A percentile compares a stretch with the other conserved stretches of the same genome.
Conservation (phyloP, 176 grass and related monocot species). For the Microstegium vimineum region DNA sequence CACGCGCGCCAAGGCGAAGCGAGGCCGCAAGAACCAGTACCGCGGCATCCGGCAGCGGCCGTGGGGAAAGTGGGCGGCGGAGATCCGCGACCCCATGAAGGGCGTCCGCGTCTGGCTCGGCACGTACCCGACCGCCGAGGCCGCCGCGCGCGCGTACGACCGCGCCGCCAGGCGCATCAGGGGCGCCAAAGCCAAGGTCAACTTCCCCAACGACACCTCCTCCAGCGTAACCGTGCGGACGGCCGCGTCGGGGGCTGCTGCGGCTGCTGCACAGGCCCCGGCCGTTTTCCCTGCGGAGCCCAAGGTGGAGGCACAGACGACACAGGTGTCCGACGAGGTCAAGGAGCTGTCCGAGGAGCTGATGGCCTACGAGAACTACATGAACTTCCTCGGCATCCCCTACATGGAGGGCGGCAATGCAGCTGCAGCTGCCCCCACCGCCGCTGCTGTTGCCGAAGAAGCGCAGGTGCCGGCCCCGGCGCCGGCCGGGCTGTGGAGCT, state of each 20-base stretch:
- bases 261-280: neutral
- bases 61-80: constrained; percentile 88
- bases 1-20: constrained; percentile 34
- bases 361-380: constrained; percentile 79
- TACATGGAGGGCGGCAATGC: constrained; percentile 72
- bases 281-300: neutral
- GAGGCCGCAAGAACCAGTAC: constrained; percentile 71
- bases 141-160: constrained; percentile 81
- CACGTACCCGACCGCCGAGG: constrained; percentile 81
- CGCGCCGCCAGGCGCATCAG: constrained; percentile 79
- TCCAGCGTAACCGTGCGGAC: neutral
- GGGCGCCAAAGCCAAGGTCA: constrained; percentile 92
- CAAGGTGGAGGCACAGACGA: constrained; percentile 12
- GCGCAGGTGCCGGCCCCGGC: neutral
- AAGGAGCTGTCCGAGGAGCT: constrained; percentile 78
- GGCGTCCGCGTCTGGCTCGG: constrained; percentile 98
- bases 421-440: neutral
- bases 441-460: neutral
- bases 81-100: constrained; percentile 89
- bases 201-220: constrained; percentile 66
- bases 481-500: constrained; percentile 53
- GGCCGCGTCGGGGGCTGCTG: no score
- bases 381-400: constrained; percentile 78
- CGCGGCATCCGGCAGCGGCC: constrained; percentile 78
- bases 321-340: constrained; percentile 40